phyloP scores from a whole-genome alignment of 2,329 filamentous ascomycete genomes.

The Xylariaceae sp. region DNA sequence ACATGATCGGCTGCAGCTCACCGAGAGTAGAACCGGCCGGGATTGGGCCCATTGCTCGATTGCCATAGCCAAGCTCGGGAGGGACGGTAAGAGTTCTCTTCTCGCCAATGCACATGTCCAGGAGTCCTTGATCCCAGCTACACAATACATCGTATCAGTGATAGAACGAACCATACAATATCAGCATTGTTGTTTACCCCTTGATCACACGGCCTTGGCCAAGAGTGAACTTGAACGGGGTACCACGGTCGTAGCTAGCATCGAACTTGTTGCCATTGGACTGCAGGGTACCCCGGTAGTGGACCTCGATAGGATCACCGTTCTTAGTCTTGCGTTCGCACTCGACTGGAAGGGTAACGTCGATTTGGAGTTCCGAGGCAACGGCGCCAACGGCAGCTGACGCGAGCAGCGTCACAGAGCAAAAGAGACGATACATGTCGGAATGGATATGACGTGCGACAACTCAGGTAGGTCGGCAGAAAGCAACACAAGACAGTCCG shows the following conservation, averaged over 20 bases:
- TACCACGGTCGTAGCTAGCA: slow-evolving; percentile 72
- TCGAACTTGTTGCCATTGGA: slow-evolving; percentile 77
- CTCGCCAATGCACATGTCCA: slow-evolving; percentile 95
- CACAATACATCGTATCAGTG: not conserved
- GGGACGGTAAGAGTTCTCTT: slow-evolving; percentile 86
- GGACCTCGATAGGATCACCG: slow-evolving; percentile 78
- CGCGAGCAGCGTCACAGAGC: slow-evolving; percentile 48
- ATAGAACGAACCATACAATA: not conserved
- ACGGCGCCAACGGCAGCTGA: slow-evolving; percentile 48
- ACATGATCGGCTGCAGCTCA: slow-evolving; percentile 32
- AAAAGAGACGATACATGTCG: slow-evolving; percentile 48
- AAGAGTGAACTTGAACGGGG: slow-evolving; percentile 74
- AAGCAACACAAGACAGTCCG: no score
- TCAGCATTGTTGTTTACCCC: slow-evolving; percentile 49
- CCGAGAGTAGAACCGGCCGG: slow-evolving; percentile 74
- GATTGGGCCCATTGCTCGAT: slow-evolving; percentile 73
- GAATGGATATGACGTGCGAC: no score
- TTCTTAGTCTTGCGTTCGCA: slow-evolving; percentile 74
- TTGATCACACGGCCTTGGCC: slow-evolving; percentile 83
- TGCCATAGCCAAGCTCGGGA: slow-evolving; percentile 80
- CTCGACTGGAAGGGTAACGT: slow-evolving; percentile 68
- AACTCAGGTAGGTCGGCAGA: no score
- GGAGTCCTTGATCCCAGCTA: slow-evolving; percentile 84
- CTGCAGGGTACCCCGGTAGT: slow-evolving; percentile 81
- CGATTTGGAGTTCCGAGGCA: slow-evolving; percentile 66